Percentiles rank a stretch among this genome's conserved stretches.
Evolutionary conservation across 2,329 filamentous ascomycete species (phyloP).

Genomic region (Clonostachys solani): DNA sequence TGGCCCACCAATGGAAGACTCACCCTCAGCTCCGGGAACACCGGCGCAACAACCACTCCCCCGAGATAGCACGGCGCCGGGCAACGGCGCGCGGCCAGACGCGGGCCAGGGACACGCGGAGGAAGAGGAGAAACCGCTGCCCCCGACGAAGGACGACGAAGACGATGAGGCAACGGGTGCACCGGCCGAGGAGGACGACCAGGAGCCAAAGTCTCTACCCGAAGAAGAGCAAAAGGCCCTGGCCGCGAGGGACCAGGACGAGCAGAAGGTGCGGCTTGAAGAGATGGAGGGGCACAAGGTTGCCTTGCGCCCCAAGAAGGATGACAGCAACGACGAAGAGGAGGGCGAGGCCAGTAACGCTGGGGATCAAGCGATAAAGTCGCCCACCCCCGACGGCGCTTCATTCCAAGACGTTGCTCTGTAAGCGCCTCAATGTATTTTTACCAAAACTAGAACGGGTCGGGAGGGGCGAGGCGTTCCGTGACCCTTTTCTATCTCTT

Average conservation of each 20-base stretch:
- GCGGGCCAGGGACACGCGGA: conserved; percentile 14
- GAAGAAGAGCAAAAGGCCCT: conserved; percentile 25
- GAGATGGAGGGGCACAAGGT: conserved; percentile 52
- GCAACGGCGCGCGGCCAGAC: conserved; percentile 10
- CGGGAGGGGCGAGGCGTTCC: no score
- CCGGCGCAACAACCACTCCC: conserved; percentile 13
- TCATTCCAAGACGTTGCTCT: conserved; percentile 64
- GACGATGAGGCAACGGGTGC: conserved; percentile 12
- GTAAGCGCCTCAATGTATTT: conserved; percentile 18
- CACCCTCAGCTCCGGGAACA: conserved; percentile 12
- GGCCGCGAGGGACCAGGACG: conserved; percentile 26
- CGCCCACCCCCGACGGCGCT: conserved; percentile 44
- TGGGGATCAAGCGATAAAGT: conserved; percentile 23
- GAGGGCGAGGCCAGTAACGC: conserved; percentile 24
- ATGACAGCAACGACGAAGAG: conserved; percentile 21
- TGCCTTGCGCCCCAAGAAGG: conserved; percentile 37
- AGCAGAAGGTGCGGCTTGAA: conserved; percentile 53
- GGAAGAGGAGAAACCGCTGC: conserved; percentile 13
- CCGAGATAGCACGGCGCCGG: conserved; percentile 26
- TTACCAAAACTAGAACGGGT: no score
- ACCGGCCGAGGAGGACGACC: conserved; percentile 6
- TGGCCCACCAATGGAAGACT: conserved; percentile 31
- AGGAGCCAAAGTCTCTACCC: conserved; percentile 11
- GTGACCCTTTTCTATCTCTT: no score
- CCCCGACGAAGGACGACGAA: conserved; percentile 10